A percentile compares a stretch with the other conserved stretches of the same genome.
These are phyloP conservation scores for Neolentinus lepideus DNA, from an alignment of 1,284 basidiomycete genomes.

Conservation along the genomic window DNA sequence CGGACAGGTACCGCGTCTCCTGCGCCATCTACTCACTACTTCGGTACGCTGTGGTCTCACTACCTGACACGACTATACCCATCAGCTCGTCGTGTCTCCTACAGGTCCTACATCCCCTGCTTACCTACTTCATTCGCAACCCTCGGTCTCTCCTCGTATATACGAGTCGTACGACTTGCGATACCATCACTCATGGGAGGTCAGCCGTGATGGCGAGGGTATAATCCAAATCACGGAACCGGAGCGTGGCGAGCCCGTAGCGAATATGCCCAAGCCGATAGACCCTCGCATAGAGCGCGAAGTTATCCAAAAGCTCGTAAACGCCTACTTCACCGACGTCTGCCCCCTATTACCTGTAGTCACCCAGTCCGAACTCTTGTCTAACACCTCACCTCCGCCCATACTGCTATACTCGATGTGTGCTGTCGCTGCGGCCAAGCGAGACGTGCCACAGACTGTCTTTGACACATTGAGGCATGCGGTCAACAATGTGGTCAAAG, in stretches of 20 bases:
- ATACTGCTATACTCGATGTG: slow-evolving; percentile 91
- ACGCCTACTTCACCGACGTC: slow-evolving; percentile 85
- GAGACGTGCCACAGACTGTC: slow-evolving; percentile 77
- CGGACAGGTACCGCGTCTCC: slow-evolving; percentile 20
- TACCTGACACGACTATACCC: not conserved
- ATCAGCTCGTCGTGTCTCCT: slow-evolving; percentile 11
- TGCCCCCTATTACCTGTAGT: slow-evolving; percentile 85
- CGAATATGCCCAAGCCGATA: slow-evolving; percentile 48
- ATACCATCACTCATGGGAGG: slow-evolving; percentile 80
- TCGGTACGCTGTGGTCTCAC: slow-evolving; percentile 44
- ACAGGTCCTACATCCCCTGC: slow-evolving; percentile 79
- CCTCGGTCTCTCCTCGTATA: slow-evolving; percentile 72
- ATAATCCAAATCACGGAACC: slow-evolving; percentile 81
- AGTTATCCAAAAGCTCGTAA: slow-evolving; percentile 77
- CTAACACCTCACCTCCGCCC: slow-evolving; percentile 64
- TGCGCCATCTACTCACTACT: slow-evolving; percentile 9
- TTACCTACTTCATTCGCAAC: slow-evolving; percentile 86
- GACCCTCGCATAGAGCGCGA: slow-evolving; percentile 72
- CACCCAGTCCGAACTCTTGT: slow-evolving; percentile 81
- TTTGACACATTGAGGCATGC: slow-evolving; percentile 81
- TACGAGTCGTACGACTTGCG: slow-evolving; percentile 86
- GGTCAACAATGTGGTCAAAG: slow-evolving; percentile 82
- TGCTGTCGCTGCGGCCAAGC: slow-evolving; percentile 80
- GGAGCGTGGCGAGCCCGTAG: slow-evolving; percentile 42
- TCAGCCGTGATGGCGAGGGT: slow-evolving; percentile 78